Evolutionary conservation across 257 asterid genomes (phyloP).

Genomic region (Primulina huaijiensis): DNA sequence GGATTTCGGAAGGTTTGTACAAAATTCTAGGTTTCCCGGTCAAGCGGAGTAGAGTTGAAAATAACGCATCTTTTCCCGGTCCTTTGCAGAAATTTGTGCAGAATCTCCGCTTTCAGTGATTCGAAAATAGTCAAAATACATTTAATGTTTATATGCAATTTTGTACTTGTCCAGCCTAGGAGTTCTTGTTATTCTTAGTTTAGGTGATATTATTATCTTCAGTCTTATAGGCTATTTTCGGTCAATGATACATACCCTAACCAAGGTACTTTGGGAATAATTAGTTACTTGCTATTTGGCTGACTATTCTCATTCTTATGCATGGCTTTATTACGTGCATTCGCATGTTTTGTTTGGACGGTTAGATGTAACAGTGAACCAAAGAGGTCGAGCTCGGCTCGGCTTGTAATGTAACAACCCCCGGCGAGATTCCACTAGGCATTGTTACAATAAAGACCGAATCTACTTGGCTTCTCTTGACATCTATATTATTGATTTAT

Average conservation of each 20-base stretch:
- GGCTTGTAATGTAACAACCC: too few relatives aligned
- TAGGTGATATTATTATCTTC: background rate
- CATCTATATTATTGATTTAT: too few relatives aligned
- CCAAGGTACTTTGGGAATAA: background rate
- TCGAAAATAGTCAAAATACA: slow-evolving; percentile 17
- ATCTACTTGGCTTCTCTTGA: too few relatives aligned
- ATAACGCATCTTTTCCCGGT: background rate
- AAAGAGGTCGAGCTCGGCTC: too few relatives aligned
- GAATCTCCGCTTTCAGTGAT: slow-evolving; percentile 10
- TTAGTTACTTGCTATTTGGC: background rate
- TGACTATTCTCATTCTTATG: too few relatives aligned
- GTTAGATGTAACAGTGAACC: too few relatives aligned
- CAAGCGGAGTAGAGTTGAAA: slow-evolving; percentile 14
- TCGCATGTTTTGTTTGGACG: too few relatives aligned
- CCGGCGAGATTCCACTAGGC: too few relatives aligned
- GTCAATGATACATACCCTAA: background rate
- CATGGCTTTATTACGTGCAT: too few relatives aligned
- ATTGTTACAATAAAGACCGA: too few relatives aligned
- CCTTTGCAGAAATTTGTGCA: slow-evolving; percentile 17
- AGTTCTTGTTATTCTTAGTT: too few relatives aligned
- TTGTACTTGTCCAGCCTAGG: slow-evolving; percentile 6
- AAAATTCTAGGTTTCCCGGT: slow-evolving; percentile 19
- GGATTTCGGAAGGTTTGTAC: slow-evolving; percentile 23
- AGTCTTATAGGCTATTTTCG: background rate
- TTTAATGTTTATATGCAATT: slow-evolving; percentile 26